Conservation (phyloP, 2,329 filamentous ascomycete species). For the Zelopaecilomyces penicillatus region DNA sequence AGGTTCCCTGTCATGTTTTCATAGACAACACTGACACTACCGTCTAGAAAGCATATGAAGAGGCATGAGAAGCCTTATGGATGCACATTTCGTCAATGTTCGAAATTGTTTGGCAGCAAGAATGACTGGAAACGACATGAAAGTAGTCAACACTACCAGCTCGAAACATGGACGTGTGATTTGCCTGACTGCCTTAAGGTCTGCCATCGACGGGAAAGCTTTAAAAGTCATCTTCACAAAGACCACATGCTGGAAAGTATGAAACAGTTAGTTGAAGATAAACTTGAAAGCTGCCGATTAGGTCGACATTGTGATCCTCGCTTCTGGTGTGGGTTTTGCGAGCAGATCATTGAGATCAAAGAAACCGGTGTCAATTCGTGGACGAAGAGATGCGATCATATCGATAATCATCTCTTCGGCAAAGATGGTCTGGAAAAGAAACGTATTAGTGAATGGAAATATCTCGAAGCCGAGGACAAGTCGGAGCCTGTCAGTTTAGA, state of each 20-base stretch:
- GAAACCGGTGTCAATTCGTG: conserved; percentile 37
- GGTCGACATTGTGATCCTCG: conserved; percentile 54
- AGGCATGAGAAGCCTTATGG: conserved; percentile 74
- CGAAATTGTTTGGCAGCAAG: conserved; percentile 77
- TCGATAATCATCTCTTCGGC: conserved; percentile 62
- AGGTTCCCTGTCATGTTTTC: conserved; percentile 15
- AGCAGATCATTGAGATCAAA: conserved; percentile 42
- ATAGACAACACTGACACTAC: conserved; percentile 11
- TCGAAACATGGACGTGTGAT: conserved; percentile 65
- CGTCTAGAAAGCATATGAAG: conserved; percentile 68
- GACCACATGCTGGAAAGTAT: conserved; percentile 34
- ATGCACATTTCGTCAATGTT: conserved; percentile 65
- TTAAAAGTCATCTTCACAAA: conserved; percentile 51
- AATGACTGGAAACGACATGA: conserved; percentile 94
- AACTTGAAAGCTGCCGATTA: conserved; percentile 47
- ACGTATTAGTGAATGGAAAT: conserved; percentile 49
- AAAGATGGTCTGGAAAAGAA: conserved; percentile 29
- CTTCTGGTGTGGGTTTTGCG: conserved; percentile 89
- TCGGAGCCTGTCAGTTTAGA: not conserved
- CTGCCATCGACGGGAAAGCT: conserved; percentile 49
- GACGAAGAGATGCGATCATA: conserved; percentile 58
- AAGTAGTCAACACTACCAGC: conserved; percentile 64
- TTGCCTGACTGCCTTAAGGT: conserved; percentile 47
- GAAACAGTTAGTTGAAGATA: conserved; percentile 27
- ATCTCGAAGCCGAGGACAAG: conserved; percentile 20